phyloP scores from a whole-genome alignment of 1,139 yeast species.

The Yamadazyma trypodendri region DNA sequence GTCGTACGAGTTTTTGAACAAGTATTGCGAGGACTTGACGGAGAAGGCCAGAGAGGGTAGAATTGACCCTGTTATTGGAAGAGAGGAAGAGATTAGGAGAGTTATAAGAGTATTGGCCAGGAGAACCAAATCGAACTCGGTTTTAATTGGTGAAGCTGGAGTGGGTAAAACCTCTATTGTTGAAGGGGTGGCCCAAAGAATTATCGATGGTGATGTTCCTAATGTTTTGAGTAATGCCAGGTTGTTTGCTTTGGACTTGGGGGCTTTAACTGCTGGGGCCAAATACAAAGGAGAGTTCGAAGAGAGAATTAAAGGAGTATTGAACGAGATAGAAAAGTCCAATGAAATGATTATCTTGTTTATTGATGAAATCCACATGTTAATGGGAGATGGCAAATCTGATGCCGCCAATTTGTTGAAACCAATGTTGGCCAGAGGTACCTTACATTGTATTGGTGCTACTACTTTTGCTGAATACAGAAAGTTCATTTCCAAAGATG shows the following conservation, averaged over 20 bases:
- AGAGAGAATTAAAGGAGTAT: conserved; percentile 94
- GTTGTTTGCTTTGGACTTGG: conserved; percentile 85
- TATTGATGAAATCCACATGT: conserved; percentile 97
- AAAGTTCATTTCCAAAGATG: conserved; percentile 90
- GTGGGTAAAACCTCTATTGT: conserved; percentile 98
- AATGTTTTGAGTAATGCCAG: conserved; percentile 76
- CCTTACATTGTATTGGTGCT: conserved; percentile 96
- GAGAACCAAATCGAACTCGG: conserved; percentile 94
- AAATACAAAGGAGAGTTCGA: conserved; percentile 98
- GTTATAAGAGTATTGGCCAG: conserved; percentile 92
- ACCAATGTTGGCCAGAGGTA: conserved; percentile 97
- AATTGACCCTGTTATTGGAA: conserved; percentile 96
- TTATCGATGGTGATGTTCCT: conserved; percentile 94
- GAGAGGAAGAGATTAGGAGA: conserved; percentile 96
- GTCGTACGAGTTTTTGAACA: conserved; percentile 76
- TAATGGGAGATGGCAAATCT: conserved; percentile 94
- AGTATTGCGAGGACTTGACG: conserved; percentile 91
- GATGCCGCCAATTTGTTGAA: conserved; percentile 96
- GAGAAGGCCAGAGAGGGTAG: conserved; percentile 92
- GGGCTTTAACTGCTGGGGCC: conserved; percentile 97
- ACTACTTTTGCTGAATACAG: conserved; percentile 95
- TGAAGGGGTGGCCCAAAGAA: conserved; percentile 98
- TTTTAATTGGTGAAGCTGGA: conserved; percentile 98
- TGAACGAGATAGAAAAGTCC: conserved; percentile 88
- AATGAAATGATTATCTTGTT: conserved; percentile 83